Base-by-base conservation (phyloP, 495 filamentous ascomycete species). In the Astrothelium subdiscretum region DNA sequence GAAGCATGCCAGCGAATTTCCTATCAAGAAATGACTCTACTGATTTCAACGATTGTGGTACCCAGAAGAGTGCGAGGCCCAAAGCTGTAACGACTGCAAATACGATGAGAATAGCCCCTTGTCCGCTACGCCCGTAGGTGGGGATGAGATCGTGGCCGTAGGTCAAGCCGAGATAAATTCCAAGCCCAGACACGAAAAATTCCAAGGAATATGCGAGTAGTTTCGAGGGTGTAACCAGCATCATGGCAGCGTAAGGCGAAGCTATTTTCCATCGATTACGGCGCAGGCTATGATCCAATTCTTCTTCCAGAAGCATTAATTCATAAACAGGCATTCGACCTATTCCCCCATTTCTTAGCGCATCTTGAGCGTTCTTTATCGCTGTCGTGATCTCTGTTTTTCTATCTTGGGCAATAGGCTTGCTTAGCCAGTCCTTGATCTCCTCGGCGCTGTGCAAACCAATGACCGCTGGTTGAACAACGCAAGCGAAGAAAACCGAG, bases 91-190 rank as follows among this genome's bases (percentile, higher is more conserved):
- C 20, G 22, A 29, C 0, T 1, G 15, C 15, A 54, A 54, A 26
- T 5, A 54, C 4, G 48, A 54, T 54, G 29, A 29, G 15, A 29
- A 54, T 29, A 0, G 24, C 20, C 22, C 11, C 29, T 15, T 32
- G 4, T 27, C 4, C 48, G 2, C 24, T 8, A 27, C 20, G 20
- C 48, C 44, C 44, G 59, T 0, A 63, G 15, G 57, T 60, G 15
- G 65, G 57, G 27, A 61, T 51, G 15, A 67, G 40, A 24, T 62
- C 32, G 12, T 20, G 26, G 15, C 52, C 59, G 15, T 48, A 67
- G 2, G 58, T n/a, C 20, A 54, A 42, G 10, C 65, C 65, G 3
- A 67, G 62, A 61, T 67, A 67, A 18, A 67, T 57, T 2, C 62
- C 65, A 27, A 62, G 59, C 12, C 65, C 62, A 11, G 59, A 12